A percentile compares a stretch with the other conserved stretches of the same genome.
These are phyloP conservation scores for Leucocoprinus sp. DNA, from an alignment of 768 basidiomycete species.

Conservation along the genomic window DNA sequence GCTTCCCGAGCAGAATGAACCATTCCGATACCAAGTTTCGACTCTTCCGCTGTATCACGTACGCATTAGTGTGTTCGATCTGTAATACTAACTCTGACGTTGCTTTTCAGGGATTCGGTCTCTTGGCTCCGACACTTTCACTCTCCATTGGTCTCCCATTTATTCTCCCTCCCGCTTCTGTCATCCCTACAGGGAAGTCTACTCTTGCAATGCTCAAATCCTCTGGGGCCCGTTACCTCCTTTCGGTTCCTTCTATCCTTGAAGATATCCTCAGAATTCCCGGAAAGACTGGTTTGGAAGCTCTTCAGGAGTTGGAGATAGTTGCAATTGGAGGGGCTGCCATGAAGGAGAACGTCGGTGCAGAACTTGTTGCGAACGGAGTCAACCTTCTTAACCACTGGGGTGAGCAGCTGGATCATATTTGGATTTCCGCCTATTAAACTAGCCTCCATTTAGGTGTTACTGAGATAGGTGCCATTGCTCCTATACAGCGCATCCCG, in stretches of 20 bases:
- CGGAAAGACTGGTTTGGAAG: slow-evolving; percentile 20
- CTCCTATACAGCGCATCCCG: slow-evolving; percentile 23
- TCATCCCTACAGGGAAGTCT: slow-evolving; percentile 26
- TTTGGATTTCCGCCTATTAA: background rate
- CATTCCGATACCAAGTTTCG: slow-evolving; percentile 25
- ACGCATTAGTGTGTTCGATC: slow-evolving; percentile 7
- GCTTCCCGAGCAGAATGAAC: slow-evolving; percentile 20
- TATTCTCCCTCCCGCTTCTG: slow-evolving; percentile 24
- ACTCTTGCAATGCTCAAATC: slow-evolving; percentile 18
- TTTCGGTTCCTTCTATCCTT: slow-evolving; percentile 32
- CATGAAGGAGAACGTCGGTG: slow-evolving; percentile 28
- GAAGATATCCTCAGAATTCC: slow-evolving; percentile 26
- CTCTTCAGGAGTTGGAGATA: slow-evolving; percentile 23
- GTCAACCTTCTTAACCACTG: slow-evolving; percentile 33
- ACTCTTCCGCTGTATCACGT: slow-evolving; percentile 33
- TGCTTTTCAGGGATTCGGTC: slow-evolving; percentile 26
- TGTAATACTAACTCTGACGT: background rate
- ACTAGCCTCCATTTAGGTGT: slow-evolving; percentile 17
- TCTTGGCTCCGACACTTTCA: slow-evolving; percentile 25
- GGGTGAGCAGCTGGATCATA: slow-evolving; percentile 18
- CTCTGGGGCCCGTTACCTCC: slow-evolving; percentile 24
- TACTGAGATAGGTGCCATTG: slow-evolving; percentile 31
- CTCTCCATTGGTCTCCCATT: slow-evolving; percentile 32
- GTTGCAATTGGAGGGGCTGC: slow-evolving; percentile 32
- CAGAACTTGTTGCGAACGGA: slow-evolving; percentile 21